A percentile compares a stretch with the other conserved stretches of the same genome.
Conservation (phyloP, 306 rosid species). For the Cucumis sativus region DNA sequence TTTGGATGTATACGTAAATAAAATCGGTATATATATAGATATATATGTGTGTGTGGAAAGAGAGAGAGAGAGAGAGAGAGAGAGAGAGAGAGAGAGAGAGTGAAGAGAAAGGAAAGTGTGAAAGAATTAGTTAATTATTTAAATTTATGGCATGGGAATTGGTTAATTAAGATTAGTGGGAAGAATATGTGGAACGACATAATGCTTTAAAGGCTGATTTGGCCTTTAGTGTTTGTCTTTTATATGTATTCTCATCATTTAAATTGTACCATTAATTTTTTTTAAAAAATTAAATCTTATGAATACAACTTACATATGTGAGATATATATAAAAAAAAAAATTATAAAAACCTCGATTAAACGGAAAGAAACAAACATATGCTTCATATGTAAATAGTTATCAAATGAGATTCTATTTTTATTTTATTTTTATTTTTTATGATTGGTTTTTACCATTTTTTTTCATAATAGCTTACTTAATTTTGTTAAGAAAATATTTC, state of each 20-base stretch:
- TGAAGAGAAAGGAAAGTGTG: background rate
- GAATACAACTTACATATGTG: no score
- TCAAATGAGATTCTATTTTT: no score
- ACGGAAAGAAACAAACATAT: no score
- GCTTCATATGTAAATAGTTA: no score
- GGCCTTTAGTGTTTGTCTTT: background rate
- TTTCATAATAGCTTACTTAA: no score
- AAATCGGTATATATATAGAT: background rate
- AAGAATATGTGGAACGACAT: background rate
- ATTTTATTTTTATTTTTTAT: no score
- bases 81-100: background rate
- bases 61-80: background rate
- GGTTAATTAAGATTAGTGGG: background rate
- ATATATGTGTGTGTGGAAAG: background rate
- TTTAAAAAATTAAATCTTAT: no score
- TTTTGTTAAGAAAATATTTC: no score
- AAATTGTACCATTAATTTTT: no score
- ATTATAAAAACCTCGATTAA: no score
- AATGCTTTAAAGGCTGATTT: background rate
- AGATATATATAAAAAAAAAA: no score
- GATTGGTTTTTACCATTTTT: no score
- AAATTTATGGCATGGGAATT: background rate
- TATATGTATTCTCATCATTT: background rate
- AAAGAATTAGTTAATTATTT: background rate
- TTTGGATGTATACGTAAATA: background rate